Percentiles rank a stretch among this genome's conserved stretches.
phyloP scores from a whole-genome alignment of 768 basidiomycete species.

The Phaeotremella skinneri region DNA sequence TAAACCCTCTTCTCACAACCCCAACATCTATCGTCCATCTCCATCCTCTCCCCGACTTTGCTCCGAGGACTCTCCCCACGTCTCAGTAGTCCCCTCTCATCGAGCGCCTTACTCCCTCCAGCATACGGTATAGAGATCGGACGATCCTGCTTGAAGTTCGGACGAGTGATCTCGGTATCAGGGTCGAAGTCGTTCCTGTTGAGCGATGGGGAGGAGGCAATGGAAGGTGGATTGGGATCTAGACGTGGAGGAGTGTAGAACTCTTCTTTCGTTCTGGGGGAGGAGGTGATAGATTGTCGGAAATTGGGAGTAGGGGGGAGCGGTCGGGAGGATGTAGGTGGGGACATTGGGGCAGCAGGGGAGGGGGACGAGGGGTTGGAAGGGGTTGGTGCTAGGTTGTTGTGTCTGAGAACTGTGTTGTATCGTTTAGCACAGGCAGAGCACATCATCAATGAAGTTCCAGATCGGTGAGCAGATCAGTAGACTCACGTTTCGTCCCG shows the following conservation, averaged over 20 bases:
- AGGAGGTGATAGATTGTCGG: slow-evolving; percentile 12
- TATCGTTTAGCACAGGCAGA: not conserved
- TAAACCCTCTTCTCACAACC: slow-evolving; percentile 47
- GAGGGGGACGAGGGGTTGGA: slow-evolving; percentile 4
- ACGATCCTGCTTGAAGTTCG: slow-evolving; percentile 31
- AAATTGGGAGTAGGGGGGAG: slow-evolving; percentile 15
- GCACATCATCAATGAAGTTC: no score
- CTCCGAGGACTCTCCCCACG: slow-evolving; percentile 38
- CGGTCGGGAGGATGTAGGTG: slow-evolving; percentile 5
- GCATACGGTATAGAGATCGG: slow-evolving; percentile 38
- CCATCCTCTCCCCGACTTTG: slow-evolving; percentile 43
- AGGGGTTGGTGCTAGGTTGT: slow-evolving; percentile 28
- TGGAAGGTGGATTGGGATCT: slow-evolving; percentile 13
- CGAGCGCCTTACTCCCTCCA: slow-evolving; percentile 37
- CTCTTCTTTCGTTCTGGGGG: slow-evolving; percentile 29
- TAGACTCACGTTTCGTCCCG: slow-evolving; percentile 41
- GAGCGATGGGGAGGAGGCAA: slow-evolving; percentile 17
- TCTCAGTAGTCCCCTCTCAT: slow-evolving; percentile 42
- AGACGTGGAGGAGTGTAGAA: slow-evolving; percentile 36
- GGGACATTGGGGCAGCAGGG: slow-evolving; percentile 2
- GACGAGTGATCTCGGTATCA: slow-evolving; percentile 23
- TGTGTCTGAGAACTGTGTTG: slow-evolving; percentile 29
- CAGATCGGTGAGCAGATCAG: not conserved
- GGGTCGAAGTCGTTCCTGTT: slow-evolving; percentile 13
- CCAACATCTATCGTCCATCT: slow-evolving; percentile 35